Evolutionary conservation across 441 rosid species (phyloP).

Genomic region (Jatropha podagrica): DNA sequence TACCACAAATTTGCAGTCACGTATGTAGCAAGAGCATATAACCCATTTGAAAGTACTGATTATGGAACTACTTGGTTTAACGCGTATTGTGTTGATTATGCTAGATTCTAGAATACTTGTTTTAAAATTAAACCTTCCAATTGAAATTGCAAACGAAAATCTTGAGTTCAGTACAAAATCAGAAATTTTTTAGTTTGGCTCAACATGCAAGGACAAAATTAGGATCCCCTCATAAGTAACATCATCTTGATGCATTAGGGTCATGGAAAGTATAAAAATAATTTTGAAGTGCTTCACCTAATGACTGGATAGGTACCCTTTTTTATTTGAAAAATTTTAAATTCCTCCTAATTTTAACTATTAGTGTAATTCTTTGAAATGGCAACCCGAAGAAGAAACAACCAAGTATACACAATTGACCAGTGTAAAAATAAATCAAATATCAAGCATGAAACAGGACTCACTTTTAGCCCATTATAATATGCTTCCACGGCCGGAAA

Average conservation of each 20-base stretch:
- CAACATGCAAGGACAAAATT: neutral
- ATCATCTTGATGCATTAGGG: neutral
- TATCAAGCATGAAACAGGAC: slow-evolving; percentile 22
- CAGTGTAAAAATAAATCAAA: neutral
- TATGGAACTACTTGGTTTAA: too few species aligned
- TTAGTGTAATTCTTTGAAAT: neutral
- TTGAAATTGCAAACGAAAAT: neutral
- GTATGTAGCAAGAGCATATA: neutral
- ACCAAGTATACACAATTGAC: neutral
- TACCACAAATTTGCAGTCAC: neutral
- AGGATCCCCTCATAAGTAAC: neutral
- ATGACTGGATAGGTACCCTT: neutral
- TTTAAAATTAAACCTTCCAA: neutral
- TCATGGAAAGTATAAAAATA: neutral
- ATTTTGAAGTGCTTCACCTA: neutral
- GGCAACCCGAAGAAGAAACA: neutral
- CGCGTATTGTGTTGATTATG: neutral
- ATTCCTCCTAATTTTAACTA: neutral
- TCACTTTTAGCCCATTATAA: slow-evolving; percentile 78
- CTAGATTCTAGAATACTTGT: neutral
- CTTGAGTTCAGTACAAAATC: neutral
- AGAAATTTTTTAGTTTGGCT: neutral
- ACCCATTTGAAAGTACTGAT: too few species aligned
- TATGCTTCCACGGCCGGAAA: slow-evolving; percentile 77
- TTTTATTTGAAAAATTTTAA: neutral